Base-by-base conservation (phyloP, 306 rosid genomes). In the Albizia julibrissin region DNA sequence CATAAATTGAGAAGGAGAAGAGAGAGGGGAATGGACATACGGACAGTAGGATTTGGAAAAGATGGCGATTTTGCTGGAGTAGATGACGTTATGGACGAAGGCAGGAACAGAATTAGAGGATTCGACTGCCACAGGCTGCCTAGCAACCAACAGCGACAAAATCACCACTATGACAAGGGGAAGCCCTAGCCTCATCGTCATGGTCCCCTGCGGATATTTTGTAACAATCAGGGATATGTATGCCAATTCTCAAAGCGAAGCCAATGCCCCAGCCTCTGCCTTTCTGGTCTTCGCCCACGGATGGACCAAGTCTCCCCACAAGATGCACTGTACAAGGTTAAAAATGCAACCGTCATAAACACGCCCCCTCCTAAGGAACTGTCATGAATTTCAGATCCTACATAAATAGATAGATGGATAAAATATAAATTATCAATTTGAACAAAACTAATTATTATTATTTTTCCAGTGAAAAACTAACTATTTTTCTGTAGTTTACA, bases 21-120 rank as follows among this genome's bases (percentile, higher is more conserved):
- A 44, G 22, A 69, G 31, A 69, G 26, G 21, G 37, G 0, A 39
- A 72, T 18, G 76, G 43, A 79, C 91, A 16, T 40, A 95, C 97
- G 97, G 98, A 86, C 98, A 95, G 84, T 93, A 95, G 43, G 98
- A 93, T 89, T 91, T 93, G 85, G 98, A 95, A 85, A 95, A 93
- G 74, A 95, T 75, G 70, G 95, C 84, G 80, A 95, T 93, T 71
- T 84, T 87, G 88, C 91, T 90, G 87, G 98, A 95, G 82, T 88
- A 93, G 85, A 95, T 86, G 80, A 39, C 91, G 76, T 95, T 93
- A 18, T 95, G 97, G 33, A 95, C 97, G 80, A 90, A 90, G 29
- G 95, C 98, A 10, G 97, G 83, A 56, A 89, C 77, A 3, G 95
- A 89, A 80, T 76, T 84, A 5, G 93, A 82, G 65, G 97, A 94